Base-by-base conservation (phyloP, 371 early-diverging fungal genomes). In the Astathelohania contejeani region DNA sequence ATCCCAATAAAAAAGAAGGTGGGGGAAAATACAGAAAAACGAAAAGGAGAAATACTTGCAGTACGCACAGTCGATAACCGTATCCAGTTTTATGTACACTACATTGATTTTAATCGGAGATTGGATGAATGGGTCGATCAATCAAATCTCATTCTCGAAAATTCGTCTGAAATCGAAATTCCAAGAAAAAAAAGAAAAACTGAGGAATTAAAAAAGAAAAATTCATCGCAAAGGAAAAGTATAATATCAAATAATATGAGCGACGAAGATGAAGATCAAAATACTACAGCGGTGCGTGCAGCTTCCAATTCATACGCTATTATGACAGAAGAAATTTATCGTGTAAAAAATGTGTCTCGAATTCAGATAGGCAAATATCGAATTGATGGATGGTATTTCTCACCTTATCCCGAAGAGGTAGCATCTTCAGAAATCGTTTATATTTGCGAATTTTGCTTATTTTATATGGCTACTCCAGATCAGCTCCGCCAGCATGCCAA, bases 401-500 rank as follows among this genome's bases (percentile, higher is more conserved):
- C 91, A 19, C 96, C 97, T 19, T 98, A 93, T 72, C 95, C 98
- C 1, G 87, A 88, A 69, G 88, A 89, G 72, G 89, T 88, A 72
- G 81, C 81, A 48, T 72, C 82, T 45, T 76, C 78, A n/a, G 79
- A 78, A 38, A 71, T 76, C n/a, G 72, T 91, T 3, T 88, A 85
- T 65, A 79, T 95, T 40, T 96, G 99, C 73, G 90, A 92, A 70
- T 91, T 79, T 61, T 98, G 99, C 68, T 75, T 98, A 44, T 86
- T 85, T 66, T 90, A 90, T 70, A 86, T 92, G 80, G 81, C 81
- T 56, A 79, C 80, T 56, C 69, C 72, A 29, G 58, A 60, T 25
- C 43, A 47, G 56, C 45, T 83, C 9, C 69, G 71, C 9, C 73
- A 83, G 22, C 90, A 90, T 49, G 62, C 65, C 66, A 46, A 62